These are phyloP conservation scores for Huntiella decipiens DNA, from an alignment of 2,329 filamentous ascomycete species.

Conservation along the genomic window DNA sequence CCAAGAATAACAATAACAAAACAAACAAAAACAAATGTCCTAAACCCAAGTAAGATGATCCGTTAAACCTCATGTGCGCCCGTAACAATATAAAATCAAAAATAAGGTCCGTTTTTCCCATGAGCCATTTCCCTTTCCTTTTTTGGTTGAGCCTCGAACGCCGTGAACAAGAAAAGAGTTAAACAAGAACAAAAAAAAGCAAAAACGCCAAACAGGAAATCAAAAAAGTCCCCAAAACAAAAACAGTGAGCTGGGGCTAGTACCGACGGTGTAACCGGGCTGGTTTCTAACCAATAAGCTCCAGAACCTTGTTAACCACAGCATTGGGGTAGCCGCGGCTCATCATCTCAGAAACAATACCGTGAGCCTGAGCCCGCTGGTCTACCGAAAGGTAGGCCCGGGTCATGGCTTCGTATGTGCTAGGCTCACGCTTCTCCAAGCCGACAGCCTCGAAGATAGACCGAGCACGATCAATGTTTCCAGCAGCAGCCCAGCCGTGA, in stretches of 20 bases:
- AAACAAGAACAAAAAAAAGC: not conserved
- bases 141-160: conserved; percentile 9
- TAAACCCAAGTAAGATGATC: not conserved
- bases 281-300: conserved; percentile 44
- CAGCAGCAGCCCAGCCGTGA: conserved; percentile 80
- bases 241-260: not conserved
- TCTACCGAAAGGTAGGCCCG: conserved; percentile 75
- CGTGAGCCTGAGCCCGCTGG: conserved; percentile 56
- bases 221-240: not conserved
- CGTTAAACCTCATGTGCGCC: not conserved
- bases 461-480: conserved; percentile 60
- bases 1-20: conserved; percentile 1
- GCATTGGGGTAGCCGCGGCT: conserved; percentile 77
- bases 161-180: conserved; percentile 1
- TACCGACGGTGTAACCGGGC: not conserved
- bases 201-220: not conserved
- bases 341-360: conserved; percentile 76
- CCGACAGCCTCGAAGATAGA: conserved; percentile 64
- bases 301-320: conserved; percentile 82
- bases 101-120: conserved; percentile 8
- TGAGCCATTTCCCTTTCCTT: conserved; percentile 8
- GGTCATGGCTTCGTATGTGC: conserved; percentile 98
- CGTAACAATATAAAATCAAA: conserved; percentile 7
- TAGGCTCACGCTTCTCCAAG: conserved; percentile 69
- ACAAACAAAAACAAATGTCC: not conserved